Evolutionary conservation across 2,329 filamentous ascomycete species (phyloP).

Genomic region (Diaporthe sp.): DNA sequence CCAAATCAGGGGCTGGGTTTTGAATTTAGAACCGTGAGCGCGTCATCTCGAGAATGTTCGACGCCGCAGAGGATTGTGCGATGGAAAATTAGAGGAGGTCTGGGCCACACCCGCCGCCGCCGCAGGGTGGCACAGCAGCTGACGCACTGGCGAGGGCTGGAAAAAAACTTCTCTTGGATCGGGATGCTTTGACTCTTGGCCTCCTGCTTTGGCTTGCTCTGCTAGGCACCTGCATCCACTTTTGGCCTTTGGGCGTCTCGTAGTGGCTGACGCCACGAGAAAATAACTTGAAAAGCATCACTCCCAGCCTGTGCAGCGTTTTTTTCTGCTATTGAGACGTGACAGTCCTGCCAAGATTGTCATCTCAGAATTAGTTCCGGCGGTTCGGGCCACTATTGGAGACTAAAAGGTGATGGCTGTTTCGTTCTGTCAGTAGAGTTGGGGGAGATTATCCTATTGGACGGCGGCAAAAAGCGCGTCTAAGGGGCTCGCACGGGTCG

Average conservation of each 20-base stretch:
- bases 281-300: background rate
- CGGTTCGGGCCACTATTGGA: slow-evolving; percentile 32
- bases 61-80: slow-evolving; percentile 3
- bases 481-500: slow-evolving; percentile 29
- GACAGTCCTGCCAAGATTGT: slow-evolving; percentile 22
- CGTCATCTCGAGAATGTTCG: background rate
- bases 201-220: background rate
- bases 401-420: slow-evolving; percentile 30
- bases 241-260: background rate
- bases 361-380: slow-evolving; percentile 19
- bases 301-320: background rate
- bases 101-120: slow-evolving; percentile 18
- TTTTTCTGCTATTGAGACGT: slow-evolving; percentile 3
- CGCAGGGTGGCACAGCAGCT: slow-evolving; percentile 32
- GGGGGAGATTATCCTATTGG: slow-evolving; percentile 14
- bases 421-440: slow-evolving; percentile 16
- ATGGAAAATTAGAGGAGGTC: slow-evolving; percentile 29
- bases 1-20: background rate
- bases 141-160: background rate
- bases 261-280: background rate
- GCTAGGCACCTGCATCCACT: background rate
- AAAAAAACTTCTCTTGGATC: background rate
- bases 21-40: background rate
- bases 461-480: slow-evolving; percentile 29
- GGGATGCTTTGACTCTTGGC: slow-evolving; percentile 22